These are phyloP conservation scores for Aspergillus alliaceus DNA, from an alignment of 2,329 filamentous ascomycete species.

Conservation along the genomic window DNA sequence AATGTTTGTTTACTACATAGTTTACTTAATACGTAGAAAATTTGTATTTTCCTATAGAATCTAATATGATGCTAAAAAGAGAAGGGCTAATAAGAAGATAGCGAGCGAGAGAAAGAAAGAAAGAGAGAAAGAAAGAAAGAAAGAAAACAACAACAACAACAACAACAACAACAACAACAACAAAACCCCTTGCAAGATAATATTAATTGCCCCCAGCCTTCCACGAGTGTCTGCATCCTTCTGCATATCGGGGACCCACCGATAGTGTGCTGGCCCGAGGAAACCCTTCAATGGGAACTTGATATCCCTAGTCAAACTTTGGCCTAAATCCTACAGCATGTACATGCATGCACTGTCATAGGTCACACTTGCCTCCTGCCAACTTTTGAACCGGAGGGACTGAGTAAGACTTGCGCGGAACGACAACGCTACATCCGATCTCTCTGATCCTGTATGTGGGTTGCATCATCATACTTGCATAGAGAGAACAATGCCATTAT, in stretches of 20 bases:
- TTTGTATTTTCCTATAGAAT: no score
- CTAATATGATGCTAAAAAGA: no score
- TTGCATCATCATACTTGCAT: neutral
- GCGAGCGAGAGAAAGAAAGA: no score
- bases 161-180: neutral
- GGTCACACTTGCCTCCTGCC: neutral
- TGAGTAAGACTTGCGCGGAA: neutral
- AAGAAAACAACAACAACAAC: neutral
- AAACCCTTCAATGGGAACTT: neutral
- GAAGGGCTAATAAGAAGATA: no score
- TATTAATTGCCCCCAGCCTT: neutral
- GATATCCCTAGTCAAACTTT: neutral
- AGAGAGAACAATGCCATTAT: neutral
- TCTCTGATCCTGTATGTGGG: neutral
- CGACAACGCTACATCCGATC: neutral
- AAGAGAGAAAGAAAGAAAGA: no score
- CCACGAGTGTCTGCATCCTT: slow-evolving; percentile 12
- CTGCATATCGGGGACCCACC: slow-evolving; percentile 7
- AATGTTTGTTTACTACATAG: neutral
- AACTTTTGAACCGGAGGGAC: neutral
- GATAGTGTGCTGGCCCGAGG: neutral
- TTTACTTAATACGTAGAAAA: neutral
- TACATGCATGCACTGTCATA: slow-evolving; percentile 2
- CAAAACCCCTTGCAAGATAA: no score
- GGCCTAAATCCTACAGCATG: neutral